Evolutionary conservation across 352 stramenopile species (phyloP).

Genomic region (Thalassiosira gravida): DNA sequence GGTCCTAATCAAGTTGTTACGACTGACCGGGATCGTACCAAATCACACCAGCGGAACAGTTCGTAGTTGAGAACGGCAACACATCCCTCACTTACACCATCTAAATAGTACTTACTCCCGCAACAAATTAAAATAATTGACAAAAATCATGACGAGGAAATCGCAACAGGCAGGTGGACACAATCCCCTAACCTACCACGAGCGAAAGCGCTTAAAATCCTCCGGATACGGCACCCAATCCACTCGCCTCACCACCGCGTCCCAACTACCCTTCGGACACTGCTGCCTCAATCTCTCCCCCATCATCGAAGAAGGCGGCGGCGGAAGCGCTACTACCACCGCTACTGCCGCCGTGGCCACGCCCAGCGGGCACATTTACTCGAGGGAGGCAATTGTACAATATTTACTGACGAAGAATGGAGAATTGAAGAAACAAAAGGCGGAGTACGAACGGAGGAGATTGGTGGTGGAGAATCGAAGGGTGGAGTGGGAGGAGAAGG

Average conservation of each 20-base stretch:
- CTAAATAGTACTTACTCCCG: too few relatives aligned
- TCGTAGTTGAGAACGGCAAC: too few relatives aligned
- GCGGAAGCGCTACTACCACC: too few relatives aligned
- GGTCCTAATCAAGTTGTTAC: too few relatives aligned
- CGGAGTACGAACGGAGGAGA: slow-evolving; percentile 52
- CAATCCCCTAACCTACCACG: slow-evolving; percentile 75
- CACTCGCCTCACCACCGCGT: slow-evolving; percentile 61
- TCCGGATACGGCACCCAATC: slow-evolving; percentile 71
- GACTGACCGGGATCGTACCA: too few relatives aligned
- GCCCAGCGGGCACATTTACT: slow-evolving; percentile 74
- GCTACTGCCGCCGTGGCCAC: slow-evolving; percentile 44
- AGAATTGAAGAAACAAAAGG: slow-evolving; percentile 63
- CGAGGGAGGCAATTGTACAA: slow-evolving; percentile 68
- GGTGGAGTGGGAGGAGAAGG: slow-evolving; percentile 32
- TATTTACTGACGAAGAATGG: slow-evolving; percentile 78
- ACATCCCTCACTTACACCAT: too few relatives aligned
- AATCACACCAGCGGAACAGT: too few relatives aligned
- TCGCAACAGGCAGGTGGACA: slow-evolving; percentile 78
- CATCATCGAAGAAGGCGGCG: slow-evolving; percentile 26
- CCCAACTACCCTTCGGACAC: slow-evolving; percentile 76
- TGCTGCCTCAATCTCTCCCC: slow-evolving; percentile 68
- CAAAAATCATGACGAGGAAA: too few relatives aligned
- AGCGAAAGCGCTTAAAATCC: slow-evolving; percentile 69
- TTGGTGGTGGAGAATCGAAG: slow-evolving; percentile 39
- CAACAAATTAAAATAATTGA: too few relatives aligned